phyloP scores from a whole-genome alignment of 2,329 filamentous ascomycete genomes.

The Paecilomyces sp. region DNA sequence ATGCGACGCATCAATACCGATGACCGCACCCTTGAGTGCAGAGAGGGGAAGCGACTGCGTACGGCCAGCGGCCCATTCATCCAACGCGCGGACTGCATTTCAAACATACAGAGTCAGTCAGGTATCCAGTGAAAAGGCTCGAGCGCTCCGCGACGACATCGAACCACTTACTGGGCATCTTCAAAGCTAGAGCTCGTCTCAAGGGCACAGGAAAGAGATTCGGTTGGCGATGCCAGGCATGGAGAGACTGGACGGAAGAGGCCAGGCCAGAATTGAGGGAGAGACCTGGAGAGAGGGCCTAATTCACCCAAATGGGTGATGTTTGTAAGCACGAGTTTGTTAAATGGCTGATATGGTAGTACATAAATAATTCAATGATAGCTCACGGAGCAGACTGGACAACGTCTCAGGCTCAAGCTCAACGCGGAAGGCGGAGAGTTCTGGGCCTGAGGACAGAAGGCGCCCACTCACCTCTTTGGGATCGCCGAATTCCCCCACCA shows the following conservation, averaged over 20 bases:
- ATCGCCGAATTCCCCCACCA: not conserved
- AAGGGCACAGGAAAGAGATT: slow-evolving; percentile 11
- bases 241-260: slow-evolving; percentile 10
- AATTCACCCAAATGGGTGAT: not conserved
- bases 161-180: slow-evolving; percentile 31
- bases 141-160: slow-evolving; percentile 2
- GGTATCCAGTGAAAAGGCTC: slow-evolving; percentile 1
- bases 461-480: not conserved
- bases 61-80: slow-evolving; percentile 50
- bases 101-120: not conserved
- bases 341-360: slow-evolving; percentile 1
- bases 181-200: slow-evolving; percentile 15
- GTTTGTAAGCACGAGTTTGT: not conserved
- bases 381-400: not conserved
- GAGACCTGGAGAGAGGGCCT: not conserved
- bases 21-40: slow-evolving; percentile 64
- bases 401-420: not conserved
- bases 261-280: slow-evolving; percentile 4
- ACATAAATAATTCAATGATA: not conserved
- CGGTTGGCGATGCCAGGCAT: slow-evolving; percentile 21
- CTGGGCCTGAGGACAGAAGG: not conserved
- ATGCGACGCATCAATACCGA: slow-evolving; percentile 84
- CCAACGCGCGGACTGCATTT: slow-evolving; percentile 42
- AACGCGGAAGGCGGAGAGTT: slow-evolving; percentile 2
- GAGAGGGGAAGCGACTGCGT: slow-evolving; percentile 55